These are phyloP conservation scores for Nyssa sinensis DNA, from an alignment of 148 eudicot species.

Conservation along the genomic window DNA sequence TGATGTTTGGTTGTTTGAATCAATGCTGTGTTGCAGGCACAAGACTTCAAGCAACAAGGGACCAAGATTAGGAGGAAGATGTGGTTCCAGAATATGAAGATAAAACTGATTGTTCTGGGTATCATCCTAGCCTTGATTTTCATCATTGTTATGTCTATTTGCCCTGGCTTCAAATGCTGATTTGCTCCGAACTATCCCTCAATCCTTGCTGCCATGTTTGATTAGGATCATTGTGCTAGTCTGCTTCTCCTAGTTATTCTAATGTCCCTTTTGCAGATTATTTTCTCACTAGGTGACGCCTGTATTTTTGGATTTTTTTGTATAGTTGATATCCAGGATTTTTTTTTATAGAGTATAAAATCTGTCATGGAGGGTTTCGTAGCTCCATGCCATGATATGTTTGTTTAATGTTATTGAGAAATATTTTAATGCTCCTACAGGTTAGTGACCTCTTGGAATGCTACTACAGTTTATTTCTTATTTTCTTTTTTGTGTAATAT, in stretches of 20 bases:
- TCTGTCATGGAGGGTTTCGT: no score
- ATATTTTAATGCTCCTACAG: background rate
- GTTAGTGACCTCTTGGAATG: background rate
- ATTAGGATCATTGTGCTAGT: no score
- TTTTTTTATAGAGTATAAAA: background rate
- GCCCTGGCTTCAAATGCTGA: conserved; percentile 32
- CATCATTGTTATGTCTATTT: conserved; percentile 35
- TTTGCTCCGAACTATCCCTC: background rate
- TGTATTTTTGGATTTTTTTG: background rate
- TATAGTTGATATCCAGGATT: conserved; percentile 15
- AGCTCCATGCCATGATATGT: background rate
- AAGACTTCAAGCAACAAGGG: conserved; percentile 45
- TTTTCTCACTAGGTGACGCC: no score
- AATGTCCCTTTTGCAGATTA: no score
- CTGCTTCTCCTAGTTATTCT: no score
- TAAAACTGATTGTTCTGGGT: conserved; percentile 34
- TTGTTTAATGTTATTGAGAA: background rate
- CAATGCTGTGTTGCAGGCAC: conserved; percentile 27
- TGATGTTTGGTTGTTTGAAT: no score
- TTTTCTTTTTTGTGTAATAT: no score
- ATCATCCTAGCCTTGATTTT: conserved; percentile 25
- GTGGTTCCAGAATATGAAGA: conserved; percentile 50
- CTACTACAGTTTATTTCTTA: no score
- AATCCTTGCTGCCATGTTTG: conserved; percentile 3
- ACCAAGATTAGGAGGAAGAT: conserved; percentile 42